Evolutionary conservation across 441 rosid genomes (phyloP).

Genomic region (Francoa sonchifolia): DNA sequence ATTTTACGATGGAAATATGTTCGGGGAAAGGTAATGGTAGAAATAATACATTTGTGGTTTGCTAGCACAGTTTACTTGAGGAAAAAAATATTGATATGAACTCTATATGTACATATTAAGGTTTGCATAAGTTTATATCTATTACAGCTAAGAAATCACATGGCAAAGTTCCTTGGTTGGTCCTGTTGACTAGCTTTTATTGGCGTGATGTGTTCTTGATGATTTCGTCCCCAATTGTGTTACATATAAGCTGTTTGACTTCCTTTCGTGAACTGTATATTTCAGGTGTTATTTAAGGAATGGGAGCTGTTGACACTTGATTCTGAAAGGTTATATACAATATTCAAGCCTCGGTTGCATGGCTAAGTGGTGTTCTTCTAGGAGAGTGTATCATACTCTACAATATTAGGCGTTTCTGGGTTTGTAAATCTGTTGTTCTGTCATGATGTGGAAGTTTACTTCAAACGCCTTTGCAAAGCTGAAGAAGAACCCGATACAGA

Average conservation of each 20-base stretch:
- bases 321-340: background rate
- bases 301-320: background rate
- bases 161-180: no score
- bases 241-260: background rate
- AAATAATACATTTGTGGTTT: no score
- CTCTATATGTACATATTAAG: no score
- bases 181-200: no score
- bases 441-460: constrained; percentile 17
- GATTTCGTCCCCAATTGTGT: background rate
- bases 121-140: no score
- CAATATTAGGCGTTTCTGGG: background rate
- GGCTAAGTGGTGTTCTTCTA: background rate
- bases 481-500: constrained; percentile 14
- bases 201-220: background rate
- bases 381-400: background rate
- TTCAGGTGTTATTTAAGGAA: constrained; percentile 1
- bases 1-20: no score
- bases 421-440: background rate
- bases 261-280: background rate
- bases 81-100: no score
- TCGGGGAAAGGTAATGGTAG: no score
- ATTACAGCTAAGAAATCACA: no score
- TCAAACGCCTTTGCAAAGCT: constrained; percentile 16
- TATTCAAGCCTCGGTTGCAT: background rate
- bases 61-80: no score